Evolutionary conservation across 2,329 filamentous ascomycete genomes (phyloP).

Genomic region (Lasiodiplodia sp.): DNA sequence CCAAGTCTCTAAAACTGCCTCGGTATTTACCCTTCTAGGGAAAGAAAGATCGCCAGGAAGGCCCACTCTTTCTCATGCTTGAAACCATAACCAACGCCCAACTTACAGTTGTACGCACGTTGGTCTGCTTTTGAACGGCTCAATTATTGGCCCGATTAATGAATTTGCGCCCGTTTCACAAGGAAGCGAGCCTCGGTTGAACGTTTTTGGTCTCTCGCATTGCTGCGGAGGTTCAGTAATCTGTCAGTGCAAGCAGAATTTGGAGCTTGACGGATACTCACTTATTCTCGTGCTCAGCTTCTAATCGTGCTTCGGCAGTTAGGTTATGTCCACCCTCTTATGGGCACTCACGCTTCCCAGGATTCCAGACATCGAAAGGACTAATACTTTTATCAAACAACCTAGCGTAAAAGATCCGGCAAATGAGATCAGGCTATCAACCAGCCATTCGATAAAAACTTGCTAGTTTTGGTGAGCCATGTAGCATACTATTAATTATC

Average conservation of each 20-base stretch:
- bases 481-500: background rate
- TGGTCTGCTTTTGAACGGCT: background rate
- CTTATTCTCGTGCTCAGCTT: no score
- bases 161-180: background rate
- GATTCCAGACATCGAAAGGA: no score
- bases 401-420: background rate
- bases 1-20: background rate
- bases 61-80: background rate
- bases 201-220: background rate
- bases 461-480: background rate
- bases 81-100: background rate
- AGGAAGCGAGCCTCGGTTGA: background rate
- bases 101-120: background rate
- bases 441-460: background rate
- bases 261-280: no score
- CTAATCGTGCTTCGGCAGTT: no score
- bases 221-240: background rate
- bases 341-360: background rate
- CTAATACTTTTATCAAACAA: background rate
- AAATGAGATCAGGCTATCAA: background rate
- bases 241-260: background rate
- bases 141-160: background rate
- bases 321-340: background rate
- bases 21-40: background rate
- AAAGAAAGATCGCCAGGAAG: background rate